Evolutionary conservation across 164 flowering plant species (phyloP).

Genomic region (Protea cynaroides): DNA sequence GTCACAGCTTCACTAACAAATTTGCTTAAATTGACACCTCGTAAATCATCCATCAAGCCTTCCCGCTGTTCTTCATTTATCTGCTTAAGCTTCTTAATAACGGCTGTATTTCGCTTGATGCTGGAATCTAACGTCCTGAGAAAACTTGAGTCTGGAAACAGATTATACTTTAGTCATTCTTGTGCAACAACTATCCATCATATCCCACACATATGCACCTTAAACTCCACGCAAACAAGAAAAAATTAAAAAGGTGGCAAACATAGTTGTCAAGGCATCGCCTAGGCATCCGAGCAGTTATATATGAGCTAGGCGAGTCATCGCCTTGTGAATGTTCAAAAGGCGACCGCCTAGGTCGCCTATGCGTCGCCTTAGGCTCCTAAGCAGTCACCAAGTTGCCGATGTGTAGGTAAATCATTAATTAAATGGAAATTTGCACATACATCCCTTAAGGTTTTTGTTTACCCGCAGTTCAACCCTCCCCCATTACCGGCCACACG

Average conservation of each 20-base stretch:
- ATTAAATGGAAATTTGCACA: background rate
- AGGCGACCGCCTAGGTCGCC: too few species aligned
- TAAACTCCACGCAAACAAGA: too few species aligned
- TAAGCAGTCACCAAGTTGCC: too few species aligned
- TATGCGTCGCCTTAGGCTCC: too few species aligned
- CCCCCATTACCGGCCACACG: too few species aligned
- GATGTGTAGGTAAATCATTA: too few species aligned
- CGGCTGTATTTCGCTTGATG: conserved; percentile 92
- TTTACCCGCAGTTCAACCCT: too few species aligned
- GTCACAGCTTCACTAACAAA: conserved; percentile 99
- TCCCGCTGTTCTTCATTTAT: conserved; percentile 92
- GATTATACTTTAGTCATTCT: background rate
- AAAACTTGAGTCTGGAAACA: conserved; percentile 63
- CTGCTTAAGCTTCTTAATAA: conserved; percentile 89
- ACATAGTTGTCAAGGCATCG: background rate
- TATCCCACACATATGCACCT: background rate
- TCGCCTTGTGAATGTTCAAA: too few species aligned
- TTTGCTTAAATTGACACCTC: conserved; percentile 84
- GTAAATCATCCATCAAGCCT: conserved; percentile 80
- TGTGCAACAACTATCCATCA: background rate
- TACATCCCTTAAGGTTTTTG: too few species aligned
- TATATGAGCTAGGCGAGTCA: too few species aligned
- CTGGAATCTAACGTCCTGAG: conserved; percentile 92
- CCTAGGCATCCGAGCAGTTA: too few species aligned
- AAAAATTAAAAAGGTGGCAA: background rate